Conservation (phyloP, 495 filamentous ascomycete genomes). For the Neurospora cerealis region DNA sequence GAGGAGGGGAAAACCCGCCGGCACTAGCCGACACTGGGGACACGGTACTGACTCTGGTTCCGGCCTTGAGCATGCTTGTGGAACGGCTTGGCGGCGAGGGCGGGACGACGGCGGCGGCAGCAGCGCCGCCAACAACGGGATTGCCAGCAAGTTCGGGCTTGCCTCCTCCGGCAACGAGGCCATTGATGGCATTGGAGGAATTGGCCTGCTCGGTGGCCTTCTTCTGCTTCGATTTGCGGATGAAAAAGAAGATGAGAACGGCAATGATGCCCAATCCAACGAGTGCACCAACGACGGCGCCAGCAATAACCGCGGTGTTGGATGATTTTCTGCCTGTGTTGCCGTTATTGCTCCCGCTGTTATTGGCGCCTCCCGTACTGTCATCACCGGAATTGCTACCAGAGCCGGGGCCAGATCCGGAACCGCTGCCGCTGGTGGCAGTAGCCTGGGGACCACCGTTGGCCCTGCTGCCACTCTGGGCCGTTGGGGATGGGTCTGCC, state of each 20-base stretch:
- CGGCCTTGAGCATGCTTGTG: constrained; percentile 19
- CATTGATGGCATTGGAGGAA: background rate
- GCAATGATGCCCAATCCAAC: constrained; percentile 23
- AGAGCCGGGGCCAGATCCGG: constrained; percentile 2
- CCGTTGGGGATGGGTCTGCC: constrained; percentile 3
- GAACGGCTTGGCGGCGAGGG: constrained; percentile 18
- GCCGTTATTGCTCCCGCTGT: background rate
- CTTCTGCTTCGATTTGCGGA: constrained; percentile 4
- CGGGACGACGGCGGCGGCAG: constrained; percentile 5
- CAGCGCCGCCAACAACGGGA: background rate
- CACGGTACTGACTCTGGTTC: constrained; percentile 19
- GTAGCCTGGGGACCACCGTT: constrained; percentile 10
- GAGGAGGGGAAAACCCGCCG: constrained; percentile 12
- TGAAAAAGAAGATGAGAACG: constrained; percentile 25
- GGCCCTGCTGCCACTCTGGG: constrained; percentile 1
- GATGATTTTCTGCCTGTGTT: background rate
- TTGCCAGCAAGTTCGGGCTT: constrained; percentile 29
- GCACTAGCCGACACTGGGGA: constrained; percentile 28
- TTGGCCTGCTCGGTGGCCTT: background rate
- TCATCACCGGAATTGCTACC: background rate
- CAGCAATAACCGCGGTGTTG: constrained; percentile 20
- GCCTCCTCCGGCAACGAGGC: constrained; percentile 2
- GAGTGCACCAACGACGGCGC: constrained; percentile 27
- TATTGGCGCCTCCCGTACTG: constrained; percentile 2
- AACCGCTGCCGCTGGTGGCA: constrained; percentile 5